Percentiles rank a stretch among this genome's conserved stretches.
phyloP scores from a whole-genome alignment of 495 filamentous ascomycete genomes.

The Extremus antarcticus region DNA sequence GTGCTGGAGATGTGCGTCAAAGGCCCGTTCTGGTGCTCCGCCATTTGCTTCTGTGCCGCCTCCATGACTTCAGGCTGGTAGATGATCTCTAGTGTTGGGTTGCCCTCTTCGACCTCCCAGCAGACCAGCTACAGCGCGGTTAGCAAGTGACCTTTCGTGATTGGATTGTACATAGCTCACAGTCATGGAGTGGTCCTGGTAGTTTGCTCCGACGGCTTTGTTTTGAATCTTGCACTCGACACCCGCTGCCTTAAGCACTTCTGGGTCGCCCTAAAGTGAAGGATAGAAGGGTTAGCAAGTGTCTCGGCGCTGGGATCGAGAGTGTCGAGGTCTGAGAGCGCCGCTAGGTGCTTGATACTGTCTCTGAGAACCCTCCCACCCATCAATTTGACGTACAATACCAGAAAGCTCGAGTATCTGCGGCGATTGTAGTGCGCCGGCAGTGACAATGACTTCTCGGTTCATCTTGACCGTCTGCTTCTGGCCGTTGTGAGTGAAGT shows the following conservation, averaged over 20 bases:
- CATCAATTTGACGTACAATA: too few species aligned
- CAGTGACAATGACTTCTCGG: conserved; percentile 23
- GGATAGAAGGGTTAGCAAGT: too few species aligned
- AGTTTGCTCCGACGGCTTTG: conserved; percentile 36
- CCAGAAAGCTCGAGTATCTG: conserved; percentile 31
- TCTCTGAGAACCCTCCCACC: too few species aligned
- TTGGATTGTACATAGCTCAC: conserved; percentile 7
- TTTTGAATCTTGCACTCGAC: conserved; percentile 18
- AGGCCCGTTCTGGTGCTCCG: conserved; percentile 5
- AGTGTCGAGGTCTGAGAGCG: too few species aligned
- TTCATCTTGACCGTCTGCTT: conserved; percentile 22
- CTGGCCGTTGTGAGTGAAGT: conserved; percentile 26
- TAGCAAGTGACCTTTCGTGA: neutral
- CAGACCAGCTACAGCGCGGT: neutral
- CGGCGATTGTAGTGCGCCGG: conserved; percentile 23
- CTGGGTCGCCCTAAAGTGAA: conserved; percentile 25
- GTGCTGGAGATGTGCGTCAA: conserved; percentile 10
- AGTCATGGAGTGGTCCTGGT: conserved; percentile 34
- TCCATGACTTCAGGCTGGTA: conserved; percentile 11
- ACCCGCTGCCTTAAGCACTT: conserved; percentile 17
- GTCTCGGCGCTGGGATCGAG: too few species aligned
- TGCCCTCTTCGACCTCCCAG: conserved; percentile 4
- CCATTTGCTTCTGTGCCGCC: conserved; percentile 4
- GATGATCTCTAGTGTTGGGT: conserved; percentile 4
- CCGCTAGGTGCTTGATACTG: too few species aligned